A percentile compares a stretch with the other conserved stretches of the same genome.
Evolutionary conservation across 257 asterid species (phyloP).

Genomic region (Solanum pennellii): DNA sequence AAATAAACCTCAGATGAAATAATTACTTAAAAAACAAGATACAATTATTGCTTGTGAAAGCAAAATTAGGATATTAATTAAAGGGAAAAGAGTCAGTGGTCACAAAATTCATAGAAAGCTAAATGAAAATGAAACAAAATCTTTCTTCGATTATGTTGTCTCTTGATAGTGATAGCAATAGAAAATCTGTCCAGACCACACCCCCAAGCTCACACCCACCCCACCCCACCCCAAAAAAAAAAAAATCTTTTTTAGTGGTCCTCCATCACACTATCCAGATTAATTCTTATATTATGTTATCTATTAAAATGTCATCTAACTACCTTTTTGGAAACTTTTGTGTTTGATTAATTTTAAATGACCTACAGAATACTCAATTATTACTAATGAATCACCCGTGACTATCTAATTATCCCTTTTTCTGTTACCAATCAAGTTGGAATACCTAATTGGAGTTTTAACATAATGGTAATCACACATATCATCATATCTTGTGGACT

Average conservation of each 20-base stretch:
- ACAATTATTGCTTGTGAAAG: background rate
- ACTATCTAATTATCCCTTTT: background rate
- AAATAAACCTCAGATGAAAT: background rate
- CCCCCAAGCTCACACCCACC: too few species aligned
- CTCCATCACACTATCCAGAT: background rate
- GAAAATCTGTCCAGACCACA: slow-evolving; percentile 6
- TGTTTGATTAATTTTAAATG: background rate
- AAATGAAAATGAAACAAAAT: slow-evolving; percentile 42
- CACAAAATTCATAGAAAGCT: background rate
- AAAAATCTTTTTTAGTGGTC: slow-evolving; percentile 15
- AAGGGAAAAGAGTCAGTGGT: background rate
- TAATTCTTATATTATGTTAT: background rate
- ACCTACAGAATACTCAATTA: background rate
- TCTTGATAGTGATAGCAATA: slow-evolving; percentile 26
- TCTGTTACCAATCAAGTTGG: background rate
- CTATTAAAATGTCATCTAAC: background rate
- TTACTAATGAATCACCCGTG: background rate
- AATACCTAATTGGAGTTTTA: too few species aligned
- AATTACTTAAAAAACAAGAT: background rate
- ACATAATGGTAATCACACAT: background rate
- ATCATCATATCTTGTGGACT: background rate
- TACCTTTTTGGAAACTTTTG: background rate
- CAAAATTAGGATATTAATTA: background rate
- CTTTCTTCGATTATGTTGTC: slow-evolving; percentile 52
- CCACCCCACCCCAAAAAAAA: too few species aligned